Base-by-base conservation (phyloP, 2,329 filamentous ascomycete genomes). In the Boeremia exigua region DNA sequence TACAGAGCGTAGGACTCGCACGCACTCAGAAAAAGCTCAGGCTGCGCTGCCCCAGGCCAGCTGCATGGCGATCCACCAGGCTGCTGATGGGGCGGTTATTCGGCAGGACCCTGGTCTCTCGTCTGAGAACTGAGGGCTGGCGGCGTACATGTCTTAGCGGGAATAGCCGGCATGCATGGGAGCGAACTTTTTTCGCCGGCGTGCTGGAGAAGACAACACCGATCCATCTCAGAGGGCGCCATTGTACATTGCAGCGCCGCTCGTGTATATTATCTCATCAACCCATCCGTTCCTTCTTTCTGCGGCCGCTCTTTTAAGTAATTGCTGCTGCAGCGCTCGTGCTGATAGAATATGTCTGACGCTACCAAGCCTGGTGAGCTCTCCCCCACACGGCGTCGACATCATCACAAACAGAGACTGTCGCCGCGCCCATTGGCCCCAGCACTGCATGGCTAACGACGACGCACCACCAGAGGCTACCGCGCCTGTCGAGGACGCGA, bases 291-390 rank as follows among this genome's bases (percentile, higher is more conserved):
- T 65, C 59, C 61, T 68, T 71, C 61, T 52, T 62, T 65, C 48
- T 63, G 54, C 56, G 56, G 55, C 63, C 60, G 60, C 63, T 61
- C 57, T 48, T 64, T 60, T 33, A 27, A 48, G 42, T 29, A 37
- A 45, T 51, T 47, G 46, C 53, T 15, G 46, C 14, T 34, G 39
- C n/a, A 17, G 45, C 25, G 12, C 25, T 25, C 28, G n/a, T 38
- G 29, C 53, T 30, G 40, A 39, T 42, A 50, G 30, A 51, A 47
- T n/a, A 56, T 56, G 53, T 51, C 74, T 74, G 73, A 76, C 70
- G 73, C 71, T 65, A 69, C 68, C 62, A 73, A 68, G 53, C 61
- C 70, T 66, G 72, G 74, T 75, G 65, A 69, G 73, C 64, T 59
- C 39, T 34, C 59, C 61, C 59, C 30, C 58, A 39, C 56, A 50